Evolutionary conservation across 1,284 basidiomycete genomes (phyloP).

Genomic region (Rhodotorula mucilaginosa): DNA sequence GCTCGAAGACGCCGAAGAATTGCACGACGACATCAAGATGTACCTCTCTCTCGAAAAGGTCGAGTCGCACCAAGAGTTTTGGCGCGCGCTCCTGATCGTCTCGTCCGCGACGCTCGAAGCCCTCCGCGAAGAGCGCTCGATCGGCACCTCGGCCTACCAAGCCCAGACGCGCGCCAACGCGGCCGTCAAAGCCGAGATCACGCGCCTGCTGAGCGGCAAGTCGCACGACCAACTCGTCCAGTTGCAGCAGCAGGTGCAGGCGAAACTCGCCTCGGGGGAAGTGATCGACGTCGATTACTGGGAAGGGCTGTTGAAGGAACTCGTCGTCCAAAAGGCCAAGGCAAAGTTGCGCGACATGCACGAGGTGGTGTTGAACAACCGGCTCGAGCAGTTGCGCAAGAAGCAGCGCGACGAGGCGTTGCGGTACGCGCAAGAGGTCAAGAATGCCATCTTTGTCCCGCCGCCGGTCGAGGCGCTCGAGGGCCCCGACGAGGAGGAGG

Average conservation of each 20-base stretch:
- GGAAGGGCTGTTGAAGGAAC: constrained; percentile 85
- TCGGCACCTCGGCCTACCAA: constrained; percentile 53
- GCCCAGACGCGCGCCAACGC: constrained; percentile 55
- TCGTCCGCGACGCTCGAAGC: constrained; percentile 88
- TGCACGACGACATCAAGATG: constrained; percentile 90
- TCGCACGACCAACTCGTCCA: constrained; percentile 75
- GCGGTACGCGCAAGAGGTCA: constrained; percentile 84
- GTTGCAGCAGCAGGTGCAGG: constrained; percentile 81
- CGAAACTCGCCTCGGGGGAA: constrained; percentile 84
- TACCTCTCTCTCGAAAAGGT: constrained; percentile 84
- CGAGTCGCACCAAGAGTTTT: constrained; percentile 88
- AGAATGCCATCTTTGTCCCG: constrained; percentile 64
- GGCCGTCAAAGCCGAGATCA: constrained; percentile 77
- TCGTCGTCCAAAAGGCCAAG: constrained; percentile 99
- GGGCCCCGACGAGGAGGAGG: constrained; percentile 53
- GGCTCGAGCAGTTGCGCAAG: constrained; percentile 90
- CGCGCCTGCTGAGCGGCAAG: constrained; percentile 70
- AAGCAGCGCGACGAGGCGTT: constrained; percentile 91
- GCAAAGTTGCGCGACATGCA: constrained; percentile 88
- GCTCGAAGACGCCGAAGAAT: constrained; percentile 81
- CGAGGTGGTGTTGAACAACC: constrained; percentile 91
- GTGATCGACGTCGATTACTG: constrained; percentile 97
- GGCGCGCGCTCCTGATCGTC: constrained; percentile 98
- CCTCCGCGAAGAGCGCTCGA: constrained; percentile 60
- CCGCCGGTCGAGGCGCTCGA: constrained; percentile 26